These are phyloP conservation scores for Diaporthe amygdali DNA, from an alignment of 2,329 filamentous ascomycete species.

Conservation along the genomic window DNA sequence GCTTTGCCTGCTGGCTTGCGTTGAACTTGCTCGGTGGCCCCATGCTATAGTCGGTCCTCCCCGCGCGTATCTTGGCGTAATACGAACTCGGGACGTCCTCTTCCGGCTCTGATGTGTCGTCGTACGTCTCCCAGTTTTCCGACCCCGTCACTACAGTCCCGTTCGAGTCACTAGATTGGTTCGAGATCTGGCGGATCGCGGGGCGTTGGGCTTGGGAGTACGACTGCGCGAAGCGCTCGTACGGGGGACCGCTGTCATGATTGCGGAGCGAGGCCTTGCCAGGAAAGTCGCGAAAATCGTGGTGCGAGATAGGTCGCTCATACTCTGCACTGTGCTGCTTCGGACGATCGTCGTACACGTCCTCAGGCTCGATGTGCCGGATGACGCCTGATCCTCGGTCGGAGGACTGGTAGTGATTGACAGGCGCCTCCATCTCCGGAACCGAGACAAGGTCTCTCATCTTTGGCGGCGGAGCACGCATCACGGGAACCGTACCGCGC, in stretches of 20 bases:
- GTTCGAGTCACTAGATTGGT: slow-evolving; percentile 58
- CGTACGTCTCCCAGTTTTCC: slow-evolving; percentile 98
- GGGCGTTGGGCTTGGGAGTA: slow-evolving; percentile 49
- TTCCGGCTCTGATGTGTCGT: slow-evolving; percentile 80
- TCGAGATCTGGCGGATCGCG: slow-evolving; percentile 70
- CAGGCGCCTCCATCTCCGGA: slow-evolving; percentile 56
- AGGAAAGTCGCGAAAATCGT: slow-evolving; percentile 46
- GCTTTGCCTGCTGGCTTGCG: slow-evolving; percentile 53
- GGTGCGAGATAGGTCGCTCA: slow-evolving; percentile 40
- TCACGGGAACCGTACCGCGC: slow-evolving; percentile 54
- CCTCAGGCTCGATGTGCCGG: slow-evolving; percentile 73
- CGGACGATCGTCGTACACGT: slow-evolving; percentile 77
- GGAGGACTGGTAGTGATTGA: slow-evolving; percentile 52
- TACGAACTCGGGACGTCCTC: slow-evolving; percentile 75
- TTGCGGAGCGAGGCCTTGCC: slow-evolving; percentile 22
- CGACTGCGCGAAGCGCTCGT: slow-evolving; percentile 35
- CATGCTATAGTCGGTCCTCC: slow-evolving; percentile 42
- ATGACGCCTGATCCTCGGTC: slow-evolving; percentile 62
- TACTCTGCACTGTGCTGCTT: slow-evolving; percentile 37
- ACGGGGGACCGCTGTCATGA: slow-evolving; percentile 29
- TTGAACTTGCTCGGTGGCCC: slow-evolving; percentile 61
- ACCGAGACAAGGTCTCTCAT: slow-evolving; percentile 79
- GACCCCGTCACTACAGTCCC: slow-evolving; percentile 76
- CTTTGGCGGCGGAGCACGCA: slow-evolving; percentile 80
- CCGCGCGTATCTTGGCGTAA: slow-evolving; percentile 76